These are phyloP conservation scores for Chaetomiaceae sp. DNA, from an alignment of 2,329 filamentous ascomycete species.

Conservation along the genomic window DNA sequence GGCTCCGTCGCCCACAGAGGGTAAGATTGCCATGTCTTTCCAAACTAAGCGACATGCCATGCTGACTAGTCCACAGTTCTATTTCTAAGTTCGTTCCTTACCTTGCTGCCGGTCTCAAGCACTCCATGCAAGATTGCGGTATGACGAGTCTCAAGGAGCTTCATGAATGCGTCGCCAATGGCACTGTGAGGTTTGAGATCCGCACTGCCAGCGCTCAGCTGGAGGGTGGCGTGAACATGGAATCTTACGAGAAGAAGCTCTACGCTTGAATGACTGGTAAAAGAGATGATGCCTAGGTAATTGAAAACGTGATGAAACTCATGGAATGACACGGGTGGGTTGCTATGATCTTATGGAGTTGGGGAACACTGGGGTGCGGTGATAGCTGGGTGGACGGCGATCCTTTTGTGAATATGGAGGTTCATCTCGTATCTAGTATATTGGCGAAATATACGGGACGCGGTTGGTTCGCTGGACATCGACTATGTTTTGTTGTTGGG, in stretches of 20 bases:
- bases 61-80: constrained; percentile 51
- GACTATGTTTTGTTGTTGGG: too few relatives aligned
- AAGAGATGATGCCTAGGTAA: too few relatives aligned
- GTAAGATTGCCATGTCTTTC: constrained; percentile 34
- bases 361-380: not conserved
- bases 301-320: too few relatives aligned
- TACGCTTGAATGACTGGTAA: constrained; percentile 74
- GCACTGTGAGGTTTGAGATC: constrained; percentile 85
- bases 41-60: not conserved
- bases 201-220: constrained; percentile 90
- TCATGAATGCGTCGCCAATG: constrained; percentile 67
- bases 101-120: constrained; percentile 90
- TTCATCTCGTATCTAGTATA: not conserved
- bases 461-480: not conserved
- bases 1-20: constrained; percentile 77
- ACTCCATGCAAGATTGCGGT: constrained; percentile 94
- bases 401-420: constrained; percentile 9
- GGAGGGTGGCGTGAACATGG: constrained; percentile 96
- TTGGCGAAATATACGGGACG: not conserved
- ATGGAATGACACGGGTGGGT: constrained; percentile 13
- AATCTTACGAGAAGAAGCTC: constrained; percentile 99
- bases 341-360: constrained; percentile 19
- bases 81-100: constrained; percentile 96
- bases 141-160: constrained; percentile 74
- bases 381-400: constrained; percentile 5